These are phyloP conservation scores for Populus hybrid DNA, from an alignment of 441 rosid genomes.

Conservation along the genomic window DNA sequence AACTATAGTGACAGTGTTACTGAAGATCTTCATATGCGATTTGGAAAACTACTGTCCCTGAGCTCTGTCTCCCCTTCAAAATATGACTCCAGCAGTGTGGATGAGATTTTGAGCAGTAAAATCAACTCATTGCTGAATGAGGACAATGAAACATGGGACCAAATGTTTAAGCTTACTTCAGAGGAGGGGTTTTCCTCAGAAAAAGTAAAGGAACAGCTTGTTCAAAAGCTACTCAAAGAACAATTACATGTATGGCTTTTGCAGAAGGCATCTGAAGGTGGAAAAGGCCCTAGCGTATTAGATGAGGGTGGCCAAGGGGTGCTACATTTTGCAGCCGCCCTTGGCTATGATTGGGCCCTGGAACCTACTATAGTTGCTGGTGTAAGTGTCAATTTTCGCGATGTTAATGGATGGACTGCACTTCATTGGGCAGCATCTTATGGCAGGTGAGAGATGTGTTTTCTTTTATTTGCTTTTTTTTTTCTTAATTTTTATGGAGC, in stretches of 20 bases:
- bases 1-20: slow-evolving; percentile 19
- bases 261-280: slow-evolving; percentile 72
- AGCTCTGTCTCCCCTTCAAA: slow-evolving; percentile 28
- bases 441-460: slow-evolving; percentile 58
- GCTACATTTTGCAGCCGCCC: slow-evolving; percentile 88
- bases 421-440: slow-evolving; percentile 97
- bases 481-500: not conserved
- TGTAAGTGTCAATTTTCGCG: slow-evolving; percentile 85
- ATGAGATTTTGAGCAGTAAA: slow-evolving; percentile 52
- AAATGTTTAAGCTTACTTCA: slow-evolving; percentile 39
- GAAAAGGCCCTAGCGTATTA: slow-evolving; percentile 75
- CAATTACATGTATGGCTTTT: slow-evolving; percentile 73
- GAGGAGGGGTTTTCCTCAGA: slow-evolving; percentile 39
- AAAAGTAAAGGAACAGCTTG: slow-evolving; percentile 47
- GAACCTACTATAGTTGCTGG: slow-evolving; percentile 77
- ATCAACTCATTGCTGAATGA: slow-evolving; percentile 61
- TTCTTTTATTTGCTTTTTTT: not conserved
- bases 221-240: slow-evolving; percentile 72
- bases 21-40: slow-evolving; percentile 54
- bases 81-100: slow-evolving; percentile 19
- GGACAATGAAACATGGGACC: slow-evolving; percentile 56
- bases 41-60: slow-evolving; percentile 57
- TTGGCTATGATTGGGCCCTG: slow-evolving; percentile 92
- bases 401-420: slow-evolving; percentile 94
- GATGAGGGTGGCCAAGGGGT: slow-evolving; percentile 92